A percentile compares a stretch with the other conserved stretches of the same genome.
Evolutionary conservation across 2,329 filamentous ascomycete genomes (phyloP).

Genomic region (Fusarium lateritium): DNA sequence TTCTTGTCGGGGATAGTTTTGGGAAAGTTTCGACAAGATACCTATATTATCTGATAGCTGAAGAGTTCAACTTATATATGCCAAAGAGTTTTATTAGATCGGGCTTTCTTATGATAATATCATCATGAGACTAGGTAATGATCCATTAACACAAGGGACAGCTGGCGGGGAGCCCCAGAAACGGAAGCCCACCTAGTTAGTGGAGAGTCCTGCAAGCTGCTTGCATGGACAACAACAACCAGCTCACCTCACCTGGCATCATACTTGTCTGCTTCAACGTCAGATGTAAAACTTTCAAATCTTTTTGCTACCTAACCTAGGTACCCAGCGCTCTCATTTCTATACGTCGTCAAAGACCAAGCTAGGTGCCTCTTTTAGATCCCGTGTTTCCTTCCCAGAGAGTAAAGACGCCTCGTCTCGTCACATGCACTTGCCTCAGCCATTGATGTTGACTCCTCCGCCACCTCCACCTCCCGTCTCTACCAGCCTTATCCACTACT

Average conservation of each 20-base stretch:
- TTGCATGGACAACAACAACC: constrained; percentile 26
- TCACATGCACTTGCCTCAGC: constrained; percentile 31
- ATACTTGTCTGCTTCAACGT: constrained; percentile 2
- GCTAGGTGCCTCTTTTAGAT: not conserved
- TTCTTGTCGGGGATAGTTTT: too few relatives aligned
- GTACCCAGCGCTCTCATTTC: not conserved
- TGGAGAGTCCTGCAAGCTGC: not conserved
- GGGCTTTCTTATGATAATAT: too few relatives aligned
- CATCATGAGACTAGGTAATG: too few relatives aligned
- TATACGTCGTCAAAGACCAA: not conserved
- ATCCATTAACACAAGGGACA: too few relatives aligned
- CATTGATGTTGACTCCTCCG: constrained; percentile 12
- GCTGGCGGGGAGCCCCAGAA: too few relatives aligned
- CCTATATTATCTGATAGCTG: too few relatives aligned
- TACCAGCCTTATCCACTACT: constrained; percentile 17
- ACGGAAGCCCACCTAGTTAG: too few relatives aligned
- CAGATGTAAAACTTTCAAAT: constrained; percentile 4
- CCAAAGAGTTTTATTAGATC: too few relatives aligned
- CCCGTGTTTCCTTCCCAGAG: not conserved
- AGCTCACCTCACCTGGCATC: constrained; percentile 21
- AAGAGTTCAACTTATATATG: too few relatives aligned
- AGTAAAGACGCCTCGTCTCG: constrained; percentile 17
- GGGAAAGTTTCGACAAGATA: not conserved
- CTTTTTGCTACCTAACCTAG: not conserved
- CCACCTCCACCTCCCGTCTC: constrained; percentile 45